Base-by-base conservation (phyloP, 148 eudicot species). In the Hydrangea macrophylla region DNA sequence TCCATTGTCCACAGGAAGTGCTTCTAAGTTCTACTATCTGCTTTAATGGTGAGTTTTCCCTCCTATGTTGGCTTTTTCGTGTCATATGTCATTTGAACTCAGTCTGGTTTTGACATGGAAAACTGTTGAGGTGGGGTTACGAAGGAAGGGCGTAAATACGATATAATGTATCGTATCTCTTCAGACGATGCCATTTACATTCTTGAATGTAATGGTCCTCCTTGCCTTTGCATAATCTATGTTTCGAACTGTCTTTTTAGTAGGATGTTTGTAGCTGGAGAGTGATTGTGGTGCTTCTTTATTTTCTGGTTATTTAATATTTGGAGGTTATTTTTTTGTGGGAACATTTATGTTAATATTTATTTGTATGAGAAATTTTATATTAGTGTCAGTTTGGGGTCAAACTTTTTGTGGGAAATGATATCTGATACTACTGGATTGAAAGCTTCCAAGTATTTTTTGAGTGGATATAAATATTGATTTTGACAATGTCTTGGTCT, bases 1-100 rank as follows among this genome's bases (percentile, higher is more conserved):
- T 58, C 80, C n/a, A 77, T 77, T 62, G 80, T 77, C 48, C 80
- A 76, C 58, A 77, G 76, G 76, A 76, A 76, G 71, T 70, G 79
- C 64, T 76, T 76, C 67, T 70, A 23, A 76, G 73, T 62, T 76
- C 32, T 61, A 12, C 18, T 2, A n/a, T 32, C 44, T 58, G 61
- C 58, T 27, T 69, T 58, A 28, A 11, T 69, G 73, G 73, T 59
- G 73, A 69, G 73, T 59, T 69, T 18, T 33, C 15, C 45, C 23
- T 30, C 36, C 35, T 53, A 50, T 33, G 66, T 70, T 61, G 60
- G 67, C 53, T 51, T 70, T n/a, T 61, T 54, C 30, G 36, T 62
- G 61, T 71, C 37, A 62, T 51, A 13, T 54, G 48, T 61, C 60
- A 51, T 61, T 22, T 71, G 68, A 64, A 53, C 68, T 62, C 40